phyloP scores from a whole-genome alignment of 73 alveolate genomes.

The Paramecium sexaurelia region DNA sequence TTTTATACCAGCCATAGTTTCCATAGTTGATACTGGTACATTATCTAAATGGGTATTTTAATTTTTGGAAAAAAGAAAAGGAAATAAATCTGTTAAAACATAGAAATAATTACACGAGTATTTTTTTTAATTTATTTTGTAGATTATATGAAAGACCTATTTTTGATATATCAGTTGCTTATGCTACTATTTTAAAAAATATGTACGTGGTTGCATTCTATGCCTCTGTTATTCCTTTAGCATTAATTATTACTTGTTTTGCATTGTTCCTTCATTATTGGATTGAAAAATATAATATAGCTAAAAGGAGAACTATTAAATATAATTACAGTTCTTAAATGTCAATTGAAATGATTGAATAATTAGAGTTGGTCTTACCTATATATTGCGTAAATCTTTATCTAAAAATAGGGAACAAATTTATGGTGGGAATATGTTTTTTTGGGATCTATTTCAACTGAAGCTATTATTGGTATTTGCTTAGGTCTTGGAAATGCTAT shows the following conservation, averaged over 20 bases:
- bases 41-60: conserved; percentile 13
- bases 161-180: conserved; percentile 48
- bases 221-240: conserved; percentile 61
- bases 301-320: conserved; percentile 60
- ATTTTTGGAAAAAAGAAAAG: neutral
- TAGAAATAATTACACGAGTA: conserved; percentile 59
- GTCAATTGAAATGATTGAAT: conserved; percentile 66
- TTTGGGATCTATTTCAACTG: neutral
- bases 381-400: conserved; percentile 50
- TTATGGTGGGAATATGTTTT: conserved; percentile 49
- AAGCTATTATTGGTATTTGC: neutral
- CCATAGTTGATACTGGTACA: conserved; percentile 30
- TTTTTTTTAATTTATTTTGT: neutral
- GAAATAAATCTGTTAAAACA: conserved; percentile 9
- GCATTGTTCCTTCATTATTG: conserved; percentile 54
- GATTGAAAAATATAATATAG: conserved; percentile 57
- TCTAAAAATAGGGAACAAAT: neutral
- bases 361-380: conserved; percentile 59
- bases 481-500: conserved; percentile 56
- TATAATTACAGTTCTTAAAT: conserved; percentile 52
- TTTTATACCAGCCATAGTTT: conserved; percentile 26
- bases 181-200: conserved; percentile 54
- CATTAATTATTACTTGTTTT: conserved; percentile 16
- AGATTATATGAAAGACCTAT: conserved; percentile 64
- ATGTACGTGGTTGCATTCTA: conserved; percentile 68